Evolutionary conservation across 768 basidiomycete genomes (phyloP).

Genomic region (Gymnopilus junonius): DNA sequence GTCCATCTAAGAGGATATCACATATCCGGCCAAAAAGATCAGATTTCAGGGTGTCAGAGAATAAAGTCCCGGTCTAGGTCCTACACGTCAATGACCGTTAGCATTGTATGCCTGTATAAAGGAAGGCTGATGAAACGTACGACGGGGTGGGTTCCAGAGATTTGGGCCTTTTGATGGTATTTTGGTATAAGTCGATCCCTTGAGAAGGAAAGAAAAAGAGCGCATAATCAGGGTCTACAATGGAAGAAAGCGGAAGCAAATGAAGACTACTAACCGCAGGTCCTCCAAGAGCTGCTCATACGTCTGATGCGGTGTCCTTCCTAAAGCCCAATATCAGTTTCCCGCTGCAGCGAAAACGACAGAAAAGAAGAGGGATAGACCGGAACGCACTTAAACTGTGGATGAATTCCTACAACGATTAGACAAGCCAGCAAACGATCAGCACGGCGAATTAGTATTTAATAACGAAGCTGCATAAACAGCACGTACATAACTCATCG

Average conservation of each 20-base stretch:
- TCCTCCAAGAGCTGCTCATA: constrained; percentile 55
- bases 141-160: constrained; percentile 30
- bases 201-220: not conserved
- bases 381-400: constrained; percentile 25
- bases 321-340: constrained; percentile 21
- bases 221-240: too few relatives aligned
- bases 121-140: constrained; percentile 10
- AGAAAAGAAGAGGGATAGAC: not conserved
- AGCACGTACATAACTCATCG: constrained; percentile 76
- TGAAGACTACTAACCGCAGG: constrained; percentile 14
- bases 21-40: too few relatives aligned
- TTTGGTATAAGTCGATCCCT: constrained; percentile 28
- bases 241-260: not conserved
- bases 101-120: not conserved
- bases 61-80: too few relatives aligned
- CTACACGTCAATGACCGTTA: constrained; percentile 3
- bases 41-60: not conserved
- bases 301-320: too few relatives aligned
- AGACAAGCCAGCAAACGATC: too few relatives aligned
- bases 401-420: constrained; percentile 58
- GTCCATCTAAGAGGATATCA: too few relatives aligned
- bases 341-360: too few relatives aligned
- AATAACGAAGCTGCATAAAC: not conserved
- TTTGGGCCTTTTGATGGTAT: constrained; percentile 31
- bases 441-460: too few relatives aligned